Percentiles rank a stretch among this genome's conserved stretches.
Evolutionary conservation across 23 red algal species (phyloP).

Genomic region (Gracilaria vermiculophylla): DNA sequence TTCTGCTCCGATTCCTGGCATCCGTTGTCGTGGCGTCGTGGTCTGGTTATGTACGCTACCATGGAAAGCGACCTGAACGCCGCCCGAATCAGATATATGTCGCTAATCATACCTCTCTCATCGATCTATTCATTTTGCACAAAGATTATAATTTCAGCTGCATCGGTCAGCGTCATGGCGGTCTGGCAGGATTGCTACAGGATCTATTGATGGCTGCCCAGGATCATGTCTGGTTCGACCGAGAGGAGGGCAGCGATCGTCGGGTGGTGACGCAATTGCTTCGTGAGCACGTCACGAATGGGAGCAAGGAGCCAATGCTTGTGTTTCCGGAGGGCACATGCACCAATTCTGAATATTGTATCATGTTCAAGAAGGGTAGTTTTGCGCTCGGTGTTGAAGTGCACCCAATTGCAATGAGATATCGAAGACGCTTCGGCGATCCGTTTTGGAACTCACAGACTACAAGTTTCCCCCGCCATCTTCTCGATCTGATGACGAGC

Average conservation of each 20-base stretch:
- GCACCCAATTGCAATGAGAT: slow-evolving; percentile 92
- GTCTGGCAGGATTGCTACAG: slow-evolving; percentile 88
- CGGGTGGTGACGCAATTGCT: slow-evolving; percentile 78
- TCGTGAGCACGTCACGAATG: slow-evolving; percentile 69
- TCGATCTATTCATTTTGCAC: slow-evolving; percentile 86
- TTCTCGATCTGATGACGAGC: slow-evolving; percentile 92
- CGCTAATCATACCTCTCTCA: slow-evolving; percentile 88
- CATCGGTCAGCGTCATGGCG: slow-evolving; percentile 91
- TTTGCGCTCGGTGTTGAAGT: slow-evolving; percentile 91
- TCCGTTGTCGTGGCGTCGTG: slow-evolving; percentile 86
- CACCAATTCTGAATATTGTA: slow-evolving; percentile 93
- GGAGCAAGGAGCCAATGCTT: slow-evolving; percentile 89
- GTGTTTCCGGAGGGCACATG: slow-evolving; percentile 99
- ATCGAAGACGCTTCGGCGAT: slow-evolving; percentile 82
- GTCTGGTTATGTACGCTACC: slow-evolving; percentile 80
- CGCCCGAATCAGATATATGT: slow-evolving; percentile 95
- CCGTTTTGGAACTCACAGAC: slow-evolving; percentile 89
- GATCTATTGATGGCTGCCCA: slow-evolving; percentile 88
- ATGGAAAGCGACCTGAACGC: slow-evolving; percentile 80
- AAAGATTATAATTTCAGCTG: slow-evolving; percentile 92
- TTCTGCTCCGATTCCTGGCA: slow-evolving; percentile 73
- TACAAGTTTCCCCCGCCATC: slow-evolving; percentile 73
- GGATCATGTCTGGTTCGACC: slow-evolving; percentile 98
- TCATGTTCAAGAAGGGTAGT: slow-evolving; percentile 99
- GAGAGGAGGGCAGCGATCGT: slow-evolving; percentile 88